A percentile compares a stretch with the other conserved stretches of the same genome.
These are phyloP conservation scores for Viola odorata DNA, from an alignment of 345 rosid species.

Conservation along the genomic window DNA sequence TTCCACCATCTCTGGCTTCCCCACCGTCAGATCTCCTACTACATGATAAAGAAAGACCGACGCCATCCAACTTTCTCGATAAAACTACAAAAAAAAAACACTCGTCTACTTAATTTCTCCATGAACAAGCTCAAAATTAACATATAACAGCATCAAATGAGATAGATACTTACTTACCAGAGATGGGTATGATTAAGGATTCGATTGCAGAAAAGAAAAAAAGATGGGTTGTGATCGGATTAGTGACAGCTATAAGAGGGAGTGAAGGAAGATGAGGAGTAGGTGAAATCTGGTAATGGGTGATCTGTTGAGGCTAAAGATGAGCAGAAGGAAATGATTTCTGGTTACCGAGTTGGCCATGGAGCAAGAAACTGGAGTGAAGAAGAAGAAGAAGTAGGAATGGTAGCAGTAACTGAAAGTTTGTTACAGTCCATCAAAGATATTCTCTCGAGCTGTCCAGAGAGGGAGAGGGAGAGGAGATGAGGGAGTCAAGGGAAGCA, in stretches of 20 bases:
- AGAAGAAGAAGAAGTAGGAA: neutral
- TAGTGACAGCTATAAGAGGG: slow-evolving; percentile 46
- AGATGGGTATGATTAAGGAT: neutral
- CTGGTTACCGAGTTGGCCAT: slow-evolving; percentile 16
- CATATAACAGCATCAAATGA: neutral
- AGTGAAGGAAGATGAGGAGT: slow-evolving; percentile 77
- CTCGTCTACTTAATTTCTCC: neutral
- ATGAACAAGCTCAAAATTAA: neutral
- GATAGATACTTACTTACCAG: neutral
- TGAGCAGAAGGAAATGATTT: slow-evolving; percentile 9
- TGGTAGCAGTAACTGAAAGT: neutral
- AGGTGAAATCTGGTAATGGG: slow-evolving; percentile 61
- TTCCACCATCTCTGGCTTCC: slow-evolving; percentile 91
- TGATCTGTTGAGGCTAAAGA: slow-evolving; percentile 36
- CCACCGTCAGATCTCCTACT: slow-evolving; percentile 97
- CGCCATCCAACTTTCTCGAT: slow-evolving; percentile 38
- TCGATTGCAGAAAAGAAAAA: slow-evolving; percentile 14
- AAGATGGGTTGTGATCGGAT: slow-evolving; percentile 2
- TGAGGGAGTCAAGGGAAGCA: too few species aligned
- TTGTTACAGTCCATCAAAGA: slow-evolving; percentile 15
- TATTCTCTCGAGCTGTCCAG: too few species aligned
- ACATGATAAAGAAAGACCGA: slow-evolving; percentile 88
- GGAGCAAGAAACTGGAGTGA: neutral
- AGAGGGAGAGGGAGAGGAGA: too few species aligned
- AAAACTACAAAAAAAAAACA: neutral